Percentiles rank a stretch among this genome's conserved stretches.
Conservation (phyloP, 768 basidiomycete species). For the Hemileccinum rubropunctum region DNA sequence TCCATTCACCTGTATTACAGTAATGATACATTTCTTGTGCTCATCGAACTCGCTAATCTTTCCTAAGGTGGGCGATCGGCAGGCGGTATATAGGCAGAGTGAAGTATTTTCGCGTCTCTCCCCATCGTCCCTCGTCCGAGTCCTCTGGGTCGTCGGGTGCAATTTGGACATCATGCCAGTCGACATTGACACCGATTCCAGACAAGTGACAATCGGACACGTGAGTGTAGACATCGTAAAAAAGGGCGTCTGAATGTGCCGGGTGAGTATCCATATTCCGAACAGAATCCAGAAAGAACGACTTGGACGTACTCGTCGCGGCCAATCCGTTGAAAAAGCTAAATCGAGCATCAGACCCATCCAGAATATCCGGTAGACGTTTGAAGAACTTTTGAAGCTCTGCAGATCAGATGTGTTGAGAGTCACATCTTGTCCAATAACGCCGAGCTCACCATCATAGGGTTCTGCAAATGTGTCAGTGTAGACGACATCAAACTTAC, state of each 20-base stretch:
- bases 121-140: conserved; percentile 73
- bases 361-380: conserved; percentile 71
- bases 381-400: conserved; percentile 83
- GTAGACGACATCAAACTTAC: conserved; percentile 86
- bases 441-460: conserved; percentile 52
- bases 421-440: neutral
- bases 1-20: neutral
- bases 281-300: neutral
- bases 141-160: conserved; percentile 38
- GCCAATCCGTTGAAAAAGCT: conserved; percentile 98
- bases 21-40: neutral
- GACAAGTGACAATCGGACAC: conserved; percentile 82
- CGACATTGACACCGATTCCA: conserved; percentile 73
- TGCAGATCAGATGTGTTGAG: conserved; percentile 12
- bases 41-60: conserved; percentile 5
- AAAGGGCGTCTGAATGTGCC: conserved; percentile 62
- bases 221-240: conserved; percentile 89
- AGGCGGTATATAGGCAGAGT: conserved; percentile 71
- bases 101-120: conserved; percentile 73
- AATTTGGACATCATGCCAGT: conserved; percentile 83
- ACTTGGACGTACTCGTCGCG: conserved; percentile 70
- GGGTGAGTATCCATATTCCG: neutral
- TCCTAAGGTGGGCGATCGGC: conserved; percentile 45
- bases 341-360: conserved; percentile 72
- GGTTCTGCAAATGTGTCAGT: conserved; percentile 93